Evolutionary conservation across 2,329 filamentous ascomycete genomes (phyloP), one percentile per base, ranked within the genome.

Genomic region (Neofusicoccum parvum): DNA sequence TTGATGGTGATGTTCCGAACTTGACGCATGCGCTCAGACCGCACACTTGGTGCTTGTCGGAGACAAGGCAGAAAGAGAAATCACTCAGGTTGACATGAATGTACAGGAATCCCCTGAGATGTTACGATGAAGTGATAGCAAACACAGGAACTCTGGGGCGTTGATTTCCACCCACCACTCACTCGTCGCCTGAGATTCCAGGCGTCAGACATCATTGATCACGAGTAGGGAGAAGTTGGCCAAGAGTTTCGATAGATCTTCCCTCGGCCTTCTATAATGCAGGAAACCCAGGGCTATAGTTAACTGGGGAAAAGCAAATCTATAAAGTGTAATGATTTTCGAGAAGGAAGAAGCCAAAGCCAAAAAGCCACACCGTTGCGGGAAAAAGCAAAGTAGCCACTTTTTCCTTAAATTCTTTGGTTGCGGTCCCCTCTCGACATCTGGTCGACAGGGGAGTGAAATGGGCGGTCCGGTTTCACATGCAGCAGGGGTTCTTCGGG

Each of bases 311-410:
- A 51, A 36, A 51, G 48, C 48, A 36, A 51, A 51, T 51, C 48
- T 34, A 51, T 36, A 34, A 51, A 51, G 48, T n/a, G 10, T 51
- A 51, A 14, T 49, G n/a, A 23, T 15, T 27, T 51, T 51, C 48
- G 48, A 51, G 48, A 51, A 51, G 14, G 6, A 34, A 23, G 17
- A 51, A 51, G 46, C 46, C 23, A 49, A 49, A 32, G 46, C 46
- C 10, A 49, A 49, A 41, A 51, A 32, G 48, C 48, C 48, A 50
- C 48, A 23, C 23, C 48, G 48, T 34, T 50, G 48, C 48, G 48
- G 12, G 48, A 50, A 50, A 50, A 50, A 50, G 48, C 48, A 50
- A 51, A 51, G 27, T 51, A 36, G 48, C 48, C 48, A 51, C 48
- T 51, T 51, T 51, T 51, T 34, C 27, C 27, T 32, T 32, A 32